Evolutionary conservation across 768 basidiomycete species (phyloP), one percentile per base, ranked within the genome.

Genomic region (Hebeloma cylindrosporum): DNA sequence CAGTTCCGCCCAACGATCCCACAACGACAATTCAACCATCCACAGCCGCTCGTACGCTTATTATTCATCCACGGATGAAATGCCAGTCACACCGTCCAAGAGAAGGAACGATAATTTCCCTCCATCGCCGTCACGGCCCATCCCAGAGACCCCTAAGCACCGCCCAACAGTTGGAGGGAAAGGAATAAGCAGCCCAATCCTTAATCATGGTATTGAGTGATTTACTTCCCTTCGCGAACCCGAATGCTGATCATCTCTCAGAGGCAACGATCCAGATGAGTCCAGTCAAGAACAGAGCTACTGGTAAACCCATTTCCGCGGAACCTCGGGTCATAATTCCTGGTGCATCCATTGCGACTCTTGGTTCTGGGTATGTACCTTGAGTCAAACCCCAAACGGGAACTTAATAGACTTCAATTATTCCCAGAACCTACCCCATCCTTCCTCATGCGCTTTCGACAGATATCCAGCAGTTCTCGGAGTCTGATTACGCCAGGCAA

Each of bases 401-500:
- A 37, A 43, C 48, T 23, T 40, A 29, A 18, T 17, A 9, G 34
- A 30, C 41, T 38, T 10, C 36, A 51, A 43, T 52, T 48, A 33
- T 50, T 38, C 44, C 39, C 22, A 93, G 89, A 35, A 79, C 78
- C 32, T 83, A 87, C 59, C 91, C 85, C 7, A 75, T 83, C 11
- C 73, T 95, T 18, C 93, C 93, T 0, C 72, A 82, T 21, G 88
- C 85, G 45, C 80, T 94, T 29, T 85, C 82, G 2, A 80, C 80
- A 21, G 89, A 93, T 53, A 95, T 95, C 30, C 82, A 88, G 54
- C 86, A 86, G 52, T 94, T 95, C 63, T 83, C 84, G 4, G 81
- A 89, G 58, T 86, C 85, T 0, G 86, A 91, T 27, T 96, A 87
- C 61, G 91, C 93, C 26, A 74, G 73, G 34, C 84, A 83, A 53